Percentiles rank a stretch among this genome's conserved stretches.
These are phyloP conservation scores for Prunella vulgaris DNA, from an alignment of 257 asterid genomes.

Conservation along the genomic window DNA sequence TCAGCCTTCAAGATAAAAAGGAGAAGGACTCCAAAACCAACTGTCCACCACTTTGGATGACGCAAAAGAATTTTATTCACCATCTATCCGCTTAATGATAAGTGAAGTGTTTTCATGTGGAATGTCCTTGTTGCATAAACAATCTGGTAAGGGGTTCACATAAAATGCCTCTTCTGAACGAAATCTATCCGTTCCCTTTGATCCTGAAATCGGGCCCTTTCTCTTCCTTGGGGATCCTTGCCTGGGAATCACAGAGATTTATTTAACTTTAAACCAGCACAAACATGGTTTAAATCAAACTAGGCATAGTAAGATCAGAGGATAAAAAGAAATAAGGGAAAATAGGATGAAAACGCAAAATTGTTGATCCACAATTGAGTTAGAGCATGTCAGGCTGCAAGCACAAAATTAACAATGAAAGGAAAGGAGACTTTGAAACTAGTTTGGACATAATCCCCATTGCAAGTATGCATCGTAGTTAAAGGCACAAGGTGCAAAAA, in stretches of 20 bases:
- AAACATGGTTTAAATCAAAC: not conserved
- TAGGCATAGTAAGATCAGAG: not conserved
- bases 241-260: conserved; percentile 36
- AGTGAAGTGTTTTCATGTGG: conserved; percentile 24
- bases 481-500: not conserved
- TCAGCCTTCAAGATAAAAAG: conserved; percentile 15
- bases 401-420: not conserved
- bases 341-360: not conserved
- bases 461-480: too few species aligned
- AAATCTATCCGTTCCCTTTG: conserved; percentile 80
- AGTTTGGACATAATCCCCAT: too few species aligned
- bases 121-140: conserved; percentile 60
- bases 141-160: conserved; percentile 88
- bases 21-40: too few species aligned
- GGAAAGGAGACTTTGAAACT: too few species aligned
- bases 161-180: conserved; percentile 94
- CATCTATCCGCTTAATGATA: conserved; percentile 25
- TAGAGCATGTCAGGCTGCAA: too few species aligned
- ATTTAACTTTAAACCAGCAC: not conserved
- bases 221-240: conserved; percentile 97
- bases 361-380: too few species aligned
- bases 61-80: not conserved
- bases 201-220: conserved; percentile 83
- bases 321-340: not conserved
- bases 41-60: too few species aligned